These are phyloP conservation scores for Phialophora expanda DNA, from an alignment of 2,329 filamentous ascomycete genomes.

Conservation along the genomic window DNA sequence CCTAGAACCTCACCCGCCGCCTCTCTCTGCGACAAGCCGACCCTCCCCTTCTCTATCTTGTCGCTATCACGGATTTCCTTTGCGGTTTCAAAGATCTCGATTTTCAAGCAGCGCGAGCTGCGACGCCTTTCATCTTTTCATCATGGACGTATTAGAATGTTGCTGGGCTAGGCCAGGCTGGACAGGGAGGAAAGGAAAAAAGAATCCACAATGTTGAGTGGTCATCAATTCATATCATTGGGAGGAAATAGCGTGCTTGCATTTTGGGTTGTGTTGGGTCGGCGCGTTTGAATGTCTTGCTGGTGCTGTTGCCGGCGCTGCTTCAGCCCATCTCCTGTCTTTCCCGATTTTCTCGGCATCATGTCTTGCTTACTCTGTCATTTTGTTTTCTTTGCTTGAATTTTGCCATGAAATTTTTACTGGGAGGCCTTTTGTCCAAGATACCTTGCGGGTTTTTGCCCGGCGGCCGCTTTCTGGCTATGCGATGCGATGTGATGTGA, in stretches of 20 bases:
- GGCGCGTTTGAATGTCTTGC: conserved; percentile 15
- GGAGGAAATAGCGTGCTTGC: conserved; percentile 1
- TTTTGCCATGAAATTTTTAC: conserved; percentile 9
- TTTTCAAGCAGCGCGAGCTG: conserved; percentile 28
- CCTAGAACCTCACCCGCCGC: not conserved
- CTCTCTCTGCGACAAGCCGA: conserved; percentile 7
- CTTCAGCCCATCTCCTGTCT: not conserved
- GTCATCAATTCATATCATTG: conserved; percentile 13
- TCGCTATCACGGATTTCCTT: conserved; percentile 3
- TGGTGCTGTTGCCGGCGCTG: not conserved
- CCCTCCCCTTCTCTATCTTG: not conserved
- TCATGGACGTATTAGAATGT: conserved; percentile 16
- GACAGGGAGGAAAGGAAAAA: conserved; percentile 5
- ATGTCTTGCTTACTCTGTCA: conserved; percentile 6
- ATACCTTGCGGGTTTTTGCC: conserved; percentile 41
- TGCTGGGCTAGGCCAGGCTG: not conserved
- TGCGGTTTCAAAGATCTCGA: conserved; percentile 15
- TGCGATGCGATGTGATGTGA: not conserved
- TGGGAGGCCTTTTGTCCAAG: conserved; percentile 35
- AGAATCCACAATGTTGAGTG: not conserved
- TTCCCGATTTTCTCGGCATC: not conserved
- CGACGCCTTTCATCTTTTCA: conserved; percentile 18
- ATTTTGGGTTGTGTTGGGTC: not conserved
- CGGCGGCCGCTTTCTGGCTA: conserved; percentile 20
- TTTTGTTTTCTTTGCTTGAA: not conserved